Percentiles rank a stretch among this genome's conserved stretches.
Evolutionary conservation across 2,329 filamentous ascomycete species (phyloP).

Genomic region (Fonsecaea nubica): DNA sequence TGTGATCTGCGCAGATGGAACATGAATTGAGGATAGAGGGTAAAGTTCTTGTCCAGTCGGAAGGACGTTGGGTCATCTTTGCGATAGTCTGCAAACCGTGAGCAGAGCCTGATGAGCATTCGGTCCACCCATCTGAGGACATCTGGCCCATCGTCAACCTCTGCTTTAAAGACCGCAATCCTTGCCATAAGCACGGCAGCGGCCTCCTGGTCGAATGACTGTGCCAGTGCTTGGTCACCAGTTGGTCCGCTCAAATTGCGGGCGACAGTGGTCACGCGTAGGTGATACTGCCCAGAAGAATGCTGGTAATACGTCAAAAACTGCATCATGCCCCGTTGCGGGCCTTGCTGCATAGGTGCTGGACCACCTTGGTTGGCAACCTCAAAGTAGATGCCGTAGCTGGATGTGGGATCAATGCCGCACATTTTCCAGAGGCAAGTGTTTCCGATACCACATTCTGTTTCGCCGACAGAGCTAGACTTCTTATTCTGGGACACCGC

Average conservation of each 20-base stretch:
- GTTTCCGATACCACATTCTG: conserved; percentile 96
- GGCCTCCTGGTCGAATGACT: conserved; percentile 98
- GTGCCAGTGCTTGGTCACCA: conserved; percentile 91
- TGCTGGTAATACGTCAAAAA: conserved; percentile 99
- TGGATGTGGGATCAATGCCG: conserved; percentile 90
- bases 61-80: conserved; percentile 99
- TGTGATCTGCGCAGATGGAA: conserved; percentile 97
- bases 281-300: conserved; percentile 92
- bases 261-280: conserved; percentile 92
- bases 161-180: conserved; percentile 98
- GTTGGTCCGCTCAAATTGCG: conserved; percentile 90
- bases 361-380: conserved; percentile 93
- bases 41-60: conserved; percentile 97
- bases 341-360: conserved; percentile 80
- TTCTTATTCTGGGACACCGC: conserved; percentile 98
- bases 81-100: conserved; percentile 94
- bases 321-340: conserved; percentile 94
- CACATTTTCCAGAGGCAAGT: conserved; percentile 99
- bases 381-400: conserved; percentile 97
- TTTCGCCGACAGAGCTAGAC: conserved; percentile 94
- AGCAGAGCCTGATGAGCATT: conserved; percentile 97
- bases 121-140: conserved; percentile 97
- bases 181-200: conserved; percentile 98
- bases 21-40: conserved; percentile 98
- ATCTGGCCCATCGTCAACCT: conserved; percentile 98